Conservation (phyloP, 352 stramenopile genomes). For the Phytophthora colocasiae region DNA sequence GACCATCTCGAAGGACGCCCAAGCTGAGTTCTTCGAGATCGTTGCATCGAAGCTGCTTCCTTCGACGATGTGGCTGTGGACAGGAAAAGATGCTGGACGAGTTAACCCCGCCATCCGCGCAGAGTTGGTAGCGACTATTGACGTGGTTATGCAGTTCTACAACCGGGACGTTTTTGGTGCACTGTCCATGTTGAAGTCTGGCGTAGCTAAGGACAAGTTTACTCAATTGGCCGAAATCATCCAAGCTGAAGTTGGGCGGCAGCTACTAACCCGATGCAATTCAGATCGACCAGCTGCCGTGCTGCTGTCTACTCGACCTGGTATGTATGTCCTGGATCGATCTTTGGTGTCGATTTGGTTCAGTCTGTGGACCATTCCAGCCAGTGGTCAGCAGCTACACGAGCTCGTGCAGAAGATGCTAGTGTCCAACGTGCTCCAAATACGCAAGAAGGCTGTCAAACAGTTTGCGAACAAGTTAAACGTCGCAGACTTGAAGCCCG, state of each 20-base stretch:
- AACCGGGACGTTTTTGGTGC: slow-evolving; percentile 8
- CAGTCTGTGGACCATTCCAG: slow-evolving; percentile 28
- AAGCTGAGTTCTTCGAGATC: slow-evolving; percentile 37
- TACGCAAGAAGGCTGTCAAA: slow-evolving; percentile 69
- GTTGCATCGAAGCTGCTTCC: slow-evolving; percentile 46
- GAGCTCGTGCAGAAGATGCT: slow-evolving; percentile 46
- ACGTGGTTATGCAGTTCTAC: slow-evolving; percentile 49
- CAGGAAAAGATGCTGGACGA: slow-evolving; percentile 21
- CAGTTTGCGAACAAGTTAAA: slow-evolving; percentile 47
- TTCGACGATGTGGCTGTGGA: slow-evolving; percentile 59
- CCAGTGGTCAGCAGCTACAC: slow-evolving; percentile 13
- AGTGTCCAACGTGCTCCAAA: slow-evolving; percentile 55
- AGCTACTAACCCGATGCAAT: slow-evolving; percentile 42
- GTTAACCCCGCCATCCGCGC: slow-evolving; percentile 53
- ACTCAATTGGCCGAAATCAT: slow-evolving; percentile 22
- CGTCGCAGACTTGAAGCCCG: slow-evolving; percentile 10
- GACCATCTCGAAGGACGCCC: slow-evolving; percentile 8
- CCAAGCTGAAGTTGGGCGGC: slow-evolving; percentile 36
- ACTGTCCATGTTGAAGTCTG: slow-evolving; percentile 17
- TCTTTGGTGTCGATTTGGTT: slow-evolving; percentile 63
- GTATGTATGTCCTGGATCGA: slow-evolving; percentile 55
- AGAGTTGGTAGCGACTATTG: slow-evolving; percentile 59
- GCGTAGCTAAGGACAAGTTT: slow-evolving; percentile 19
- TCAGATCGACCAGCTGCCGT: slow-evolving; percentile 16
- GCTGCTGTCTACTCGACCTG: slow-evolving; percentile 36